Evolutionary conservation across 2,329 filamentous ascomycete genomes (phyloP), one percentile per base, ranked within the genome.

Genomic region (Colletotrichum musae): DNA sequence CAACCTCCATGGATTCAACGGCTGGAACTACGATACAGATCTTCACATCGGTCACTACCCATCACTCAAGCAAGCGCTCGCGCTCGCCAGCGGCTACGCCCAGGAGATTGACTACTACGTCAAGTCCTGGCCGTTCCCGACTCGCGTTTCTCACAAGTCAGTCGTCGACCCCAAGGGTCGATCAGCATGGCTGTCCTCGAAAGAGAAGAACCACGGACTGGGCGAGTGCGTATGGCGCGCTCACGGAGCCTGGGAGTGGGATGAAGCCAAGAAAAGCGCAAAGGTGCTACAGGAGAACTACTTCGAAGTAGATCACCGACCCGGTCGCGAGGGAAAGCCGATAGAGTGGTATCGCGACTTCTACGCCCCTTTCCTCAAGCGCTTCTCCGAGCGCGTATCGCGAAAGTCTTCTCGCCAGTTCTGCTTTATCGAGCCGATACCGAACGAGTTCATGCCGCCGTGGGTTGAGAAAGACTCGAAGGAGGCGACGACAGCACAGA

Each of bases 321-420:
- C 80, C 1, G 79, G 77, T 4, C 74, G 73, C 1, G 74, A 80
- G 48, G 80, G 80, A 6, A 73, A 72, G 9, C 73, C 70, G 7
- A 77, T 83, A 15, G 81, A 83, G 63, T 83, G 81, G 77, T 83
- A 83, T 71, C 76, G 77, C 32, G 81, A 83, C 71, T 83, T 77
- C 63, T 83, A 83, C 64, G 80, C 77, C 5, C 81, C 81, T 0
- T 83, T 83, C 43, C 70, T 83, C 6, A 72, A 77, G 3, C 77
- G 75, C 16, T 83, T 83, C 59, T 75, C 77, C 0, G 73, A 77
- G 7, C 78, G 80, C 1, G 75, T 82, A 52, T 74, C 75, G 6
- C 77, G 78, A 10, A 77, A 76, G 12, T 72, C 71, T 4, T 28
- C 74, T 7, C 71, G 71, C 0, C 74, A 76, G 39, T 75, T 82